Evolutionary conservation across 371 early-diverging fungal species (phyloP).

Genomic region (Mucor racemosus): DNA sequence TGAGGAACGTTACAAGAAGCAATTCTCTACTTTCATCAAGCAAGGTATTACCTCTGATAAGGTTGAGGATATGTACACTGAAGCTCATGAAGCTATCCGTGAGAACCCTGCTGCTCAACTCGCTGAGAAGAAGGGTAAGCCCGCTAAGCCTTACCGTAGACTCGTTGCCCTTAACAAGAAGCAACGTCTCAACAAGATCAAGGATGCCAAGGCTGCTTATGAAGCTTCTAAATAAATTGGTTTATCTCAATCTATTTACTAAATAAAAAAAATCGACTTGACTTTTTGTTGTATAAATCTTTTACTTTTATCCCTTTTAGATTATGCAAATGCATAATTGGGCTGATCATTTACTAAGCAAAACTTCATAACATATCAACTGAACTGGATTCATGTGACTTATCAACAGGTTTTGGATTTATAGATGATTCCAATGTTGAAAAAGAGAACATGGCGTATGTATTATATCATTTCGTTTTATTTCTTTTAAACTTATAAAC

Average conservation of each 20-base stretch:
- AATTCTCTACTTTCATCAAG: slow-evolving; percentile 97
- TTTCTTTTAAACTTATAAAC: not conserved
- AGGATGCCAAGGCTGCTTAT: slow-evolving; percentile 91
- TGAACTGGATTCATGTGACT: not conserved
- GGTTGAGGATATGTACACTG: slow-evolving; percentile 96
- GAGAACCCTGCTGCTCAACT: slow-evolving; percentile 80
- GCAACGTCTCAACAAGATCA: slow-evolving; percentile 88
- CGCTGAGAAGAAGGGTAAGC: slow-evolving; percentile 74
- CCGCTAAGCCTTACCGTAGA: slow-evolving; percentile 69
- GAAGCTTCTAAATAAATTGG: slow-evolving; percentile 32
- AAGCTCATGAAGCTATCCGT: slow-evolving; percentile 96
- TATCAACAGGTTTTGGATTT: slow-evolving; percentile 1
- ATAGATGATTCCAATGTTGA: not conserved
- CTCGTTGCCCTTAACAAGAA: slow-evolving; percentile 74
- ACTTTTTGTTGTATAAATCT: slow-evolving; percentile 2
- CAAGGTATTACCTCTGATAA: slow-evolving; percentile 90
- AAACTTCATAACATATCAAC: not conserved
- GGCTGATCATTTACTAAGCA: not conserved
- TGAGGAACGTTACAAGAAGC: slow-evolving; percentile 97
- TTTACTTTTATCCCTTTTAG: not conserved
- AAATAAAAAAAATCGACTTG: slow-evolving; percentile 7
- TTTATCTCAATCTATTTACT: not conserved
- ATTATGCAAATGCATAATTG: not conserved
- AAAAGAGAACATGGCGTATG: not conserved
- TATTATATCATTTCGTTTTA: not conserved